These are phyloP conservation scores for Calonectria pseudoreteaudii DNA, from an alignment of 2,329 filamentous ascomycete genomes.

Conservation along the genomic window DNA sequence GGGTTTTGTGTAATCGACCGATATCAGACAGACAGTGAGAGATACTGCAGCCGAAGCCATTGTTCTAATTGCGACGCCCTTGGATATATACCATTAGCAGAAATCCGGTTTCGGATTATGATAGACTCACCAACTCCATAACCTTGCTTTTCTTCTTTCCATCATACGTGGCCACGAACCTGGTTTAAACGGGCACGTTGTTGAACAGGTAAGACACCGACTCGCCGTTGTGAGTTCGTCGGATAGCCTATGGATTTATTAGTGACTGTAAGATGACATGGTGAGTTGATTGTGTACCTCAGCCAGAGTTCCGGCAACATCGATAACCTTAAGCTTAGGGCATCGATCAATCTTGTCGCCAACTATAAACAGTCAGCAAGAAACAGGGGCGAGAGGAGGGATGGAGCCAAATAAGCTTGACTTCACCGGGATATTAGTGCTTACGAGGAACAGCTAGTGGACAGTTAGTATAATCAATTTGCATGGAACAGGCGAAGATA, in stretches of 20 bases:
- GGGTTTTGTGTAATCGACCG: slow-evolving; percentile 28
- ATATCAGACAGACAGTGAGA: slow-evolving; percentile 23
- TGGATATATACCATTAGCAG: background rate
- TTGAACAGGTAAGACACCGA: slow-evolving; percentile 76
- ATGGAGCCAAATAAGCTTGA: background rate
- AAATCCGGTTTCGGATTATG: background rate
- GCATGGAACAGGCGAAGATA: background rate
- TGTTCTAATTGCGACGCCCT: slow-evolving; percentile 38
- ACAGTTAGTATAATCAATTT: slow-evolving; percentile 37
- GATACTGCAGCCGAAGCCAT: slow-evolving; percentile 30
- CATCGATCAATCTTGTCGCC: slow-evolving; percentile 84
- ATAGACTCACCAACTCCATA: background rate
- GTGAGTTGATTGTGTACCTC: slow-evolving; percentile 50
- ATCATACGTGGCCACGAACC: background rate
- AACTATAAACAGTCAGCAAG: slow-evolving; percentile 50
- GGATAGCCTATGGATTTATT: slow-evolving; percentile 64
- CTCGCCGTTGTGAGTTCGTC: slow-evolving; percentile 75
- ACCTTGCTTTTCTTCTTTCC: background rate
- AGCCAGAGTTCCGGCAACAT: slow-evolving; percentile 87
- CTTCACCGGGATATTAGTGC: slow-evolving; percentile 12
- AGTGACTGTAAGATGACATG: slow-evolving; percentile 20
- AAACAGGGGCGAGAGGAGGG: background rate
- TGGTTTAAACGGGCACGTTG: slow-evolving; percentile 63
- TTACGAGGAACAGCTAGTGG: slow-evolving; percentile 50
- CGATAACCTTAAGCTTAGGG: slow-evolving; percentile 87